Evolutionary conservation across 345 rosid species (phyloP).

Genomic region (Raphanus raphanistrum): DNA sequence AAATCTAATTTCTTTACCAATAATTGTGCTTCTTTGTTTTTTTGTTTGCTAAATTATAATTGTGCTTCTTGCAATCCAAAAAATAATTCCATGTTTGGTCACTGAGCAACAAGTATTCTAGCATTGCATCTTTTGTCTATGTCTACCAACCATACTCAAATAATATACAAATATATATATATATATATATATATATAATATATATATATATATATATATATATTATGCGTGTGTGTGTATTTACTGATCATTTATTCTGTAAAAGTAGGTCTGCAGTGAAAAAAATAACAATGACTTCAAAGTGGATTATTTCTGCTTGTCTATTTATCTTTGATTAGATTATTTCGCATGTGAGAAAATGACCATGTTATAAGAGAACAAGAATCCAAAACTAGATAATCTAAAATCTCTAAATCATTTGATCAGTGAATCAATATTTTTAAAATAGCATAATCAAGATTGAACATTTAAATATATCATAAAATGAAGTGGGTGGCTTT

Average conservation of each 20-base stretch:
- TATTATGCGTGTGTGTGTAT: no score
- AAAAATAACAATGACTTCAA: neutral
- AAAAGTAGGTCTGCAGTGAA: neutral
- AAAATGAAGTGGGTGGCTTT: neutral
- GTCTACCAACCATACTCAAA: conserved; percentile 30
- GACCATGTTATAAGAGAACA: neutral
- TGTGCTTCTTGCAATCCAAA: conserved; percentile 25
- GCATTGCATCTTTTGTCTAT: conserved; percentile 27
- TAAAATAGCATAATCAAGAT: neutral
- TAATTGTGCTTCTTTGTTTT: conserved; percentile 27
- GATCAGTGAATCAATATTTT: neutral
- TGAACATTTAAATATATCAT: neutral
- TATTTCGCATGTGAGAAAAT: neutral
- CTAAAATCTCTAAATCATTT: neutral
- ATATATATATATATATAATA: neutral
- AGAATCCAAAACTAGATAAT: neutral
- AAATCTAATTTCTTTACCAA: conserved; percentile 26
- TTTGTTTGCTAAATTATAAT: neutral
- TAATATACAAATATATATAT: neutral
- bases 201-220: neutral
- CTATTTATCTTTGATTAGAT: neutral
- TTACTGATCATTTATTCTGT: neutral
- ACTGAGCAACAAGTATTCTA: conserved; percentile 6
- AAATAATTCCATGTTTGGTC: conserved; percentile 13
- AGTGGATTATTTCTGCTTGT: neutral